These are phyloP conservation scores for Populus hybrid DNA, from an alignment of 441 rosid species.

Conservation along the genomic window DNA sequence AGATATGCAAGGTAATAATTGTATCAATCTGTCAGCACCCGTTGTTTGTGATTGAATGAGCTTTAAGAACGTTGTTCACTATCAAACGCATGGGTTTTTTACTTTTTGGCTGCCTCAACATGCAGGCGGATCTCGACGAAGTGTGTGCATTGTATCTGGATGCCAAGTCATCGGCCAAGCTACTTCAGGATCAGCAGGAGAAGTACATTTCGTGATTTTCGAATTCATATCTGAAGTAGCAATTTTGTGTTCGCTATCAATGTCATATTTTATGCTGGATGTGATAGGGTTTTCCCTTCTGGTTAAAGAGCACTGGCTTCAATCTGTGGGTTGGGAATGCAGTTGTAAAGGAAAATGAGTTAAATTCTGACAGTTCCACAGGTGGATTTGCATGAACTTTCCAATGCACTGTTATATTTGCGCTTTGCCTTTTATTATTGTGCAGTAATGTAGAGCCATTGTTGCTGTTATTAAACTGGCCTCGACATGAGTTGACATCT, in stretches of 20 bases:
- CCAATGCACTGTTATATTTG: background rate
- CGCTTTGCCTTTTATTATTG: background rate
- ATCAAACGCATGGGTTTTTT: background rate
- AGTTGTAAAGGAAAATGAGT: background rate
- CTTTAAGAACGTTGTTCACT: background rate
- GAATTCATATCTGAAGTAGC: background rate
- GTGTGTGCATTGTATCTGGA: constrained; percentile 70
- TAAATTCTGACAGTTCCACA: background rate
- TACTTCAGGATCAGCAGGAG: constrained; percentile 84
- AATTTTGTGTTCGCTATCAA: background rate
- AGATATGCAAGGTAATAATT: constrained; percentile 67
- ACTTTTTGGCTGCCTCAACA: background rate
- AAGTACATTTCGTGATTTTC: constrained; percentile 68
- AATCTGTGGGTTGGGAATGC: background rate
- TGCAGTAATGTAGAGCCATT: background rate
- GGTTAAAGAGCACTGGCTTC: background rate
- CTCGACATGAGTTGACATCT: background rate
- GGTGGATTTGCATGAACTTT: background rate
- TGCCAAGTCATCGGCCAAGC: constrained; percentile 89
- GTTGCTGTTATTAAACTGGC: background rate
- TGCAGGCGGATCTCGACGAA: constrained; percentile 87
- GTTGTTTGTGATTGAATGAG: background rate
- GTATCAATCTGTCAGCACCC: background rate
- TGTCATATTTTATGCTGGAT: background rate
- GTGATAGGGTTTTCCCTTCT: background rate